Conservation (phyloP, 2,329 filamentous ascomycete species). For the Aspergillus jensenii region DNA sequence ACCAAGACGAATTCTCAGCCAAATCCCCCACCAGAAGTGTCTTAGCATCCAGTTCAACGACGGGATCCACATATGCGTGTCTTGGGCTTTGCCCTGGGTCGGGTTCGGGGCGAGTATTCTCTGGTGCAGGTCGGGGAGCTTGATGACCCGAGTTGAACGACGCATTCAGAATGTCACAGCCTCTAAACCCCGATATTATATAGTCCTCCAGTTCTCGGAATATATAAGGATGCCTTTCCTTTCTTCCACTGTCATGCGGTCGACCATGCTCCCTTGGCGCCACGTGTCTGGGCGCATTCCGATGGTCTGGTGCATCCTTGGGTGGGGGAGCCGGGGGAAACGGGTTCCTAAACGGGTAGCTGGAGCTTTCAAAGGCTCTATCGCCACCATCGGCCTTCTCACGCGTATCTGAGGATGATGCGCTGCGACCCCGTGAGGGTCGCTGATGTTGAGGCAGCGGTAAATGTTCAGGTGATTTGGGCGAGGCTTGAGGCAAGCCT, state of each 20-base stretch:
- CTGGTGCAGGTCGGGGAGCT: constrained; percentile 34
- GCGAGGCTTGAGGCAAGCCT: not conserved
- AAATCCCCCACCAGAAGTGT: constrained; percentile 71
- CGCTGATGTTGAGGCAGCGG: constrained; percentile 15
- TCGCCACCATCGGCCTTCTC: constrained; percentile 12
- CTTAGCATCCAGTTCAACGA: constrained; percentile 71
- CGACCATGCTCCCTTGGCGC: constrained; percentile 19
- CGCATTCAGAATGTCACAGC: constrained; percentile 70
- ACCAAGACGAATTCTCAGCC: constrained; percentile 80
- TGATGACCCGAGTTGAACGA: constrained; percentile 66
- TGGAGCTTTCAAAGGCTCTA: constrained; percentile 15
- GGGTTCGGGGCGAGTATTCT: constrained; percentile 27
- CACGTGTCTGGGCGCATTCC: constrained; percentile 21
- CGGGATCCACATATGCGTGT: constrained; percentile 32
- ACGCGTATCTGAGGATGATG: constrained; percentile 25
- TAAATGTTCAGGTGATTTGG: constrained; percentile 17
- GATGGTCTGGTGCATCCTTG: constrained; percentile 21
- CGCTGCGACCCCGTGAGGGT: constrained; percentile 26
- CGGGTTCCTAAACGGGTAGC: constrained; percentile 18
- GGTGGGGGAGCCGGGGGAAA: constrained; percentile 10
- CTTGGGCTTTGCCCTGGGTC: constrained; percentile 15
- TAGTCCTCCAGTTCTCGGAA: constrained; percentile 80
- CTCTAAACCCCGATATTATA: constrained; percentile 66
- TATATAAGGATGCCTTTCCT: constrained; percentile 54
- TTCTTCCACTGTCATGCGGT: constrained; percentile 21